Base-by-base conservation (phyloP, 2,329 filamentous ascomycete genomes). In the Paraconiothyrium brasiliense region DNA sequence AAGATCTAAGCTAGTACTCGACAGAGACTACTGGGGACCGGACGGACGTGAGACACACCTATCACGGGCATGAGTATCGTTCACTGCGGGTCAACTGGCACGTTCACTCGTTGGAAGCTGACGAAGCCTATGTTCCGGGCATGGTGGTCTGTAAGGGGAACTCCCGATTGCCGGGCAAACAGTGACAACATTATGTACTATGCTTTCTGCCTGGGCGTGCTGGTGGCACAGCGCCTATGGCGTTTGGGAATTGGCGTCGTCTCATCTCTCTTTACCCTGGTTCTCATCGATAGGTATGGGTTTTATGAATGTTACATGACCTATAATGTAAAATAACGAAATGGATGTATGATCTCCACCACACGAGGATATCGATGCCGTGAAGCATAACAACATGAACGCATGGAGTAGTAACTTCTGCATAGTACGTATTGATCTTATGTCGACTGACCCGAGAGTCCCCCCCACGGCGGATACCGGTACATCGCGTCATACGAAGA, bases 1-100 rank as follows among this genome's bases (percentile, higher is more conserved):
- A 83, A 82, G 68, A 70, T 78, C 69, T 83, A 80, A 35, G 44
- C 35, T 27, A 34, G 34, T 57, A 37, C 66, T 60, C 61, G 58
- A 61, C 65, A 68, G 63, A 63, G 61, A 39, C 52, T 43, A 48
- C 54, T 44, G 57, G 54, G 60, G 61, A 51, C 50, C 49, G 47
- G 54, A 47, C 16, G 54, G 41, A 35, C 32, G 46, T 51, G 57
- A 43, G 50, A 65, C 55, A 61, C 44, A 57, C 51, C 48, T 60
- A 61, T 37, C 48, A 63, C 49, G 59, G 63, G 63, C 58, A 65
- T 65, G 67, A 61, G 63, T 66, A 61, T 41, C 46, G 35, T 65
- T 46, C 43, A 46, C 57, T 63, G 61, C 52, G 61, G 58, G 63
- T 67, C 62, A 62, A 68, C 66, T 71, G 67, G 67, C 61, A 63